phyloP scores from a whole-genome alignment of 768 basidiomycete species.

The Auricularia cornea region DNA sequence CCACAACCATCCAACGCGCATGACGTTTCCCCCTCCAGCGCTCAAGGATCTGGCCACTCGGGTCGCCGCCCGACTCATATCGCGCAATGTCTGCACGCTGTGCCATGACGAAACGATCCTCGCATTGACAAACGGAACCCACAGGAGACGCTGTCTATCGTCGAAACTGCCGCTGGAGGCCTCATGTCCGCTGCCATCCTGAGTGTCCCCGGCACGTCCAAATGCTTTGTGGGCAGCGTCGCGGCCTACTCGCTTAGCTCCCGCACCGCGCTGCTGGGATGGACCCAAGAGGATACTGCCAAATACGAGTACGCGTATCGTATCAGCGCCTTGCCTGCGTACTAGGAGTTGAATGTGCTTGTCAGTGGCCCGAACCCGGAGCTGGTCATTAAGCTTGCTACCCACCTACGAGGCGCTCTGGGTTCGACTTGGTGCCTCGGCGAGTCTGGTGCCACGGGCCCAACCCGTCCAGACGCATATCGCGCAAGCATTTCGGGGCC shows the following conservation, averaged over 20 bases:
- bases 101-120: too few species aligned
- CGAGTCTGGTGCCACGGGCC: neutral
- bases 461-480: neutral
- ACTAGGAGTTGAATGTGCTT: neutral
- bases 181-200: neutral
- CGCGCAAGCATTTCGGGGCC: neutral
- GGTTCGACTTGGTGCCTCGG: neutral
- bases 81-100: neutral
- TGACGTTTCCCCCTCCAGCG: neutral
- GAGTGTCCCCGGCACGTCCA: neutral
- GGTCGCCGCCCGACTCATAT: neutral
- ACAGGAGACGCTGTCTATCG: neutral
- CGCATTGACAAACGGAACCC: neutral
- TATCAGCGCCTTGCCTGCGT: neutral
- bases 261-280: neutral
- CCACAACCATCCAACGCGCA: too few species aligned
- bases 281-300: neutral
- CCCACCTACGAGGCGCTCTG: neutral
- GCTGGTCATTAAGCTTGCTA: neutral
- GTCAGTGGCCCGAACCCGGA: neutral
- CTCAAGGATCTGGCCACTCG: neutral
- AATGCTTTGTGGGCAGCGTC: neutral
- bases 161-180: neutral
- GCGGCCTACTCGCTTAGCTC: neutral
- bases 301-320: neutral